Percentiles rank a stretch among this genome's conserved stretches.
These are phyloP conservation scores for Cladosporium sp. DNA, from an alignment of 2,329 filamentous ascomycete species.

Conservation along the genomic window DNA sequence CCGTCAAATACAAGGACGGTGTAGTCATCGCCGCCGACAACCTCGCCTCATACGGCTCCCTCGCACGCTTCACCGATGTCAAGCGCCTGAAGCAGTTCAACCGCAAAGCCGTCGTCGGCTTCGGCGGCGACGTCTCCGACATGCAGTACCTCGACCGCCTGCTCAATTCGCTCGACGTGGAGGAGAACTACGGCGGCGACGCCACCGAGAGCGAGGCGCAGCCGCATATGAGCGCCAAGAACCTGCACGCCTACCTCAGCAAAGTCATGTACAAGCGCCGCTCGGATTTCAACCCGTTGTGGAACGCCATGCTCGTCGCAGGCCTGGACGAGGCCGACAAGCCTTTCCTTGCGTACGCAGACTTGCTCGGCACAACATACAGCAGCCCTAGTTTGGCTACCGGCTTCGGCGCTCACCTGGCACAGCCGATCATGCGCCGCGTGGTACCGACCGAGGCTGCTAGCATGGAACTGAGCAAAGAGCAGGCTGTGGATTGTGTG, in stretches of 20 bases:
- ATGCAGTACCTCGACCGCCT: slow-evolving; percentile 98
- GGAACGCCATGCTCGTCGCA: slow-evolving; percentile 92
- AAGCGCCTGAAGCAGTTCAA: slow-evolving; percentile 92
- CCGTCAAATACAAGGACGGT: slow-evolving; percentile 92
- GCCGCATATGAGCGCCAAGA: slow-evolving; percentile 73
- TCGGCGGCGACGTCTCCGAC: slow-evolving; percentile 95
- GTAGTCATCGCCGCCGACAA: slow-evolving; percentile 98
- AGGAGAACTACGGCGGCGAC: slow-evolving; percentile 74
- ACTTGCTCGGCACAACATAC: slow-evolving; percentile 92
- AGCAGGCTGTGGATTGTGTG: slow-evolving; percentile 76
- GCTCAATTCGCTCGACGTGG: slow-evolving; percentile 80
- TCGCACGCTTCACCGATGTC: slow-evolving; percentile 91
- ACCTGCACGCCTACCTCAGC: slow-evolving; percentile 92
- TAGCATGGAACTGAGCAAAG: slow-evolving; percentile 68
- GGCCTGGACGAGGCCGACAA: slow-evolving; percentile 76
- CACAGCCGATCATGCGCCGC: slow-evolving; percentile 84
- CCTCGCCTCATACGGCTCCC: slow-evolving; percentile 94
- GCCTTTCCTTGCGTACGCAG: slow-evolving; percentile 88
- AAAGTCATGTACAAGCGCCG: slow-evolving; percentile 96
- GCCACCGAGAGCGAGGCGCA: slow-evolving; percentile 64
- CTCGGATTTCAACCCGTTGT: slow-evolving; percentile 93
- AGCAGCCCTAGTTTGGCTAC: slow-evolving; percentile 85
- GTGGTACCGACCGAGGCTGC: slow-evolving; percentile 81
- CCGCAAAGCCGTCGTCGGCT: slow-evolving; percentile 79
- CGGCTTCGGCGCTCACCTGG: slow-evolving; percentile 89